Base-by-base conservation (phyloP, 805 yeast genomes). In the Nakazawaea laoshanensis region DNA sequence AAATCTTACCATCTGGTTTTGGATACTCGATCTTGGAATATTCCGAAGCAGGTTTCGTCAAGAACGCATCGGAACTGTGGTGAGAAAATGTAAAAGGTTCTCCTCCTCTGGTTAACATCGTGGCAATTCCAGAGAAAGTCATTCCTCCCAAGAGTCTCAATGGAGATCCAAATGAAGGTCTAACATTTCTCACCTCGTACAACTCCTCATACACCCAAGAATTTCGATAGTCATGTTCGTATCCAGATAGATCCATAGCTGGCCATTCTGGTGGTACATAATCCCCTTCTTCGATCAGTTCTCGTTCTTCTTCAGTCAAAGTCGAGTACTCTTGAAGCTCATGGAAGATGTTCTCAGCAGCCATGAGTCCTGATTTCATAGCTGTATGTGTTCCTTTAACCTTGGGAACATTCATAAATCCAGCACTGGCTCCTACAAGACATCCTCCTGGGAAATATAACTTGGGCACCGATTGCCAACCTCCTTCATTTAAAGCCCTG, bases 371-470 rank as follows among this genome's bases (percentile, higher is more conserved):
- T 7, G 92, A 70, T 57, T 92, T 92, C 76, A 92, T 85, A 1
- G 99, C 97, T 1, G 96, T 89, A 55, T 92, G 99, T 0, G 96
- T 79, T 11, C 99, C 99, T 60, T 92, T 92, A 49, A 92, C 84
- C 56, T 89, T 92, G 33, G 98, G 96, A 27, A 92, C 97, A 52
- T 92, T 92, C 74, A 92, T 72, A 55, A 92, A 89, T 1, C 98
- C 98, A 3, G 98, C 98, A 37, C 94, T 65, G 37, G 94, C 92
- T 20, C 99, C 99, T 24, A 92, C 89, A 19, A 92, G 60, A 7
- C 87, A 79, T 33, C 98, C 99, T 32, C 99, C 99, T 2, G 97
- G 97, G 70, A 92, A 92, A 43, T 78, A 64, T 35, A 92, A 65
- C 50, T 78, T 73, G 16, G 99, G 99, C 33, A 92, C 82, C 24